Evolutionary conservation across 2,329 filamentous ascomycete species (phyloP).

Genomic region (Penicillium expansum): DNA sequence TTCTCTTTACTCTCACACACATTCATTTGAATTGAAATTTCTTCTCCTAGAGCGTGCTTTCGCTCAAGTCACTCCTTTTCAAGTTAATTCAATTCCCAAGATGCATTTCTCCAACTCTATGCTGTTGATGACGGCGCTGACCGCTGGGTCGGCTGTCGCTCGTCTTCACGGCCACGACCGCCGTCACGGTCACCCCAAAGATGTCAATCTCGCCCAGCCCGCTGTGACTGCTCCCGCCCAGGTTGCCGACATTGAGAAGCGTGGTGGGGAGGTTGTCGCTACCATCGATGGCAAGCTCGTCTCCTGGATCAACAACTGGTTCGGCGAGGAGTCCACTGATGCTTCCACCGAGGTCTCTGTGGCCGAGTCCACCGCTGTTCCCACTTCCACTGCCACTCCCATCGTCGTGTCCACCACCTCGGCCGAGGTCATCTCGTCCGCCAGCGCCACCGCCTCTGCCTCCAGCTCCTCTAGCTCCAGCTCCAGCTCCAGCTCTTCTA

Average conservation of each 20-base stretch:
- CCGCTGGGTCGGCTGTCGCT: conserved; percentile 37
- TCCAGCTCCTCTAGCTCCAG: conserved; percentile 1
- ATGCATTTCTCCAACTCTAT: conserved; percentile 43
- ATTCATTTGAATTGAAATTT: conserved; percentile 22
- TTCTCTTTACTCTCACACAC: conserved; percentile 12
- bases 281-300: conserved; percentile 35
- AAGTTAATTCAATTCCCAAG: conserved; percentile 17
- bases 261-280: conserved; percentile 34
- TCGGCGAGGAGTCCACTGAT: conserved; percentile 21
- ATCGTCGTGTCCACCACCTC: conserved; percentile 16
- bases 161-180: conserved; percentile 41
- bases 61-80: conserved; percentile 23
- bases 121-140: conserved; percentile 37
- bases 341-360: conserved; percentile 6
- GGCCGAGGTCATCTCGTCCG: not conserved
- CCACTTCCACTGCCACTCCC: conserved; percentile 17
- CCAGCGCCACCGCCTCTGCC: conserved; percentile 2
- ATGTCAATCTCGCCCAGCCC: conserved; percentile 7
- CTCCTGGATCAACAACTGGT: conserved; percentile 39
- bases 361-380: conserved; percentile 10
- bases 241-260: conserved; percentile 23
- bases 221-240: not conserved
- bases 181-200: conserved; percentile 33
- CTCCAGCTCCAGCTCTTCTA: conserved; percentile 13
- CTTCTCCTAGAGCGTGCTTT: conserved; percentile 9